Evolutionary conservation across 2,329 filamentous ascomycete species (phyloP), one percentile per base, ranked within the genome.

Genomic region (Neonectria neomacrospora): DNA sequence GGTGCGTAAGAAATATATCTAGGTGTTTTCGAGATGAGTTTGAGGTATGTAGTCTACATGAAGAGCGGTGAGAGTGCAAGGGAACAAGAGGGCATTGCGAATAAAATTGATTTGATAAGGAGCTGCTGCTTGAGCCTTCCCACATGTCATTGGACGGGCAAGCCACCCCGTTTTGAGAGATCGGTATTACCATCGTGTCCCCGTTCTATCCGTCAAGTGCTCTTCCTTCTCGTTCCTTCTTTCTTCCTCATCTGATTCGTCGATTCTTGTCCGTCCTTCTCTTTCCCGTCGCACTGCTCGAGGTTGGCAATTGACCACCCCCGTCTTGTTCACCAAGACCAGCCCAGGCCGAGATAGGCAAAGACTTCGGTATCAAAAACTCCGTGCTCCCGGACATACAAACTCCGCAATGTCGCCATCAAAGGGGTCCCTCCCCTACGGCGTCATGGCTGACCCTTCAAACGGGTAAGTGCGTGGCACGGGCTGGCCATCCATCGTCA

Each of bases 351-450:
- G 56, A 54, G 54, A 55, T 65, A 47, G 51, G 54, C 45, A 65
- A 52, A 58, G 48, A 55, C 39, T 54, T 61, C 57, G 60, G 51
- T 63, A 69, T 70, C 63, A 67, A 62, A 48, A 67, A 72, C 70
- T 70, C 68, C 67, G 45, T 70, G 63, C 68, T 70, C 61, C 58
- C 54, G 53, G 59, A 67, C 67, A 68, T 67, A 65, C 59, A 66
- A 73, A 70, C 52, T 64, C 64, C 65, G 58, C 52, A 34, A 59
- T 65, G 59, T 66, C 60, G 66, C 65, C 51, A 60, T 66, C 54
- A 51, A 56, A 48, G 47, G 60, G 58, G 41, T 54, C 56, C 54
- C 54, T 60, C 50, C 63, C 65, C 58, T 58, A 53, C 18, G 50
- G 52, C 45, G 54, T 55, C 58, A 54, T 63, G 42, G 65, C 64